These are phyloP conservation scores for Pyronema domesticum DNA, from an alignment of 495 filamentous ascomycete genomes.

Conservation along the genomic window DNA sequence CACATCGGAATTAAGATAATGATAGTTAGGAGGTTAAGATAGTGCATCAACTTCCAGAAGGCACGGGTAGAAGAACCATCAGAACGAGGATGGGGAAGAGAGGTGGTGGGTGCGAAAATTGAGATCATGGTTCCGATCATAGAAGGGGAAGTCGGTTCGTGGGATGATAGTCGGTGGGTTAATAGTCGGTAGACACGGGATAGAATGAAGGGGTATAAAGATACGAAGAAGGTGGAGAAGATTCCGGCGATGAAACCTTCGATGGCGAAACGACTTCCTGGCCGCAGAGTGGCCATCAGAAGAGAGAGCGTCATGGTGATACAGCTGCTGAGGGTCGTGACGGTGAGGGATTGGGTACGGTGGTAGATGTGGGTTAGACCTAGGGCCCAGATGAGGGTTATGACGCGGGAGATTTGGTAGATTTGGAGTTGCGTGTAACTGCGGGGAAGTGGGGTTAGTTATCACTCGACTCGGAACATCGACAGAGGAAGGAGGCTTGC, in stretches of 20 bases:
- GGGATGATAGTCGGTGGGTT: conserved; percentile 7
- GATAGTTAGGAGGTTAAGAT: conserved; percentile 32
- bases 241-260: conserved; percentile 35
- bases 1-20: conserved; percentile 31
- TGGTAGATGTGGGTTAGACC: conserved; percentile 30
- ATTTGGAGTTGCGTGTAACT: conserved; percentile 33
- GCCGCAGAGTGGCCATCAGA: conserved; percentile 28
- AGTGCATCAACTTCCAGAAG: conserved; percentile 33
- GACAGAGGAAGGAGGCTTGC: conserved; percentile 1
- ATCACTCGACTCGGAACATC: background rate
- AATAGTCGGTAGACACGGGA: conserved; percentile 29
- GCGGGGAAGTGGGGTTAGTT: background rate
- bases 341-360: conserved; percentile 27
- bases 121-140: background rate
- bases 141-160: conserved; percentile 12
- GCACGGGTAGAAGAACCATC: conserved; percentile 13
- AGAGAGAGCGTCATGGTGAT: conserved; percentile 34
- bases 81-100: conserved; percentile 2
- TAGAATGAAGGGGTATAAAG: conserved; percentile 33
- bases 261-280: conserved; percentile 29
- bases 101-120: too few relatives aligned
- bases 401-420: conserved; percentile 33
- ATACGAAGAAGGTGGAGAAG: conserved; percentile 34
- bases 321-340: conserved; percentile 32
- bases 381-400: conserved; percentile 30